Conservation (phyloP, 2,329 filamentous ascomycete genomes). For the Pseudogymnoascus sp. region DNA sequence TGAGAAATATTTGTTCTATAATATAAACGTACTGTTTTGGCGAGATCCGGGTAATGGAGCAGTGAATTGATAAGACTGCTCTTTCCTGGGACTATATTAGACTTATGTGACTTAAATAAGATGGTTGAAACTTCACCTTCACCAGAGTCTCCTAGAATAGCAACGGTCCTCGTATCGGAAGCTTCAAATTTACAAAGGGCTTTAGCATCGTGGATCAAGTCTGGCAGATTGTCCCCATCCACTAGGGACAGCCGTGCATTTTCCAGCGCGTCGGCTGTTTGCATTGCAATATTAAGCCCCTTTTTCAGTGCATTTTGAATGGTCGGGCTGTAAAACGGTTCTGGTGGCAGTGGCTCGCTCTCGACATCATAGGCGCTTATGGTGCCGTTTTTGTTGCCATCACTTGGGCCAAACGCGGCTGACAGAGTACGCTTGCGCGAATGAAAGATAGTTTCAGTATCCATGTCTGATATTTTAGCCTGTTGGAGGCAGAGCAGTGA, state of each 20-base stretch:
- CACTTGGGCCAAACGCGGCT: neutral
- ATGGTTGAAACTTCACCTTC: conserved; percentile 15
- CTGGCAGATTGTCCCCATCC: neutral
- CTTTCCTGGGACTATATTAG: conserved; percentile 20
- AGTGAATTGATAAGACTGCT: conserved; percentile 32
- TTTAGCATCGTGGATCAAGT: neutral
- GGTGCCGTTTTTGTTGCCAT: neutral
- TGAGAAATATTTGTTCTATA: neutral
- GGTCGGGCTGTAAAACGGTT: neutral
- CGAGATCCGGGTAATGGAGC: conserved; percentile 27
- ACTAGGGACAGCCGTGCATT: neutral
- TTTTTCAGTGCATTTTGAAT: neutral
- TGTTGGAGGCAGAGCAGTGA: neutral
- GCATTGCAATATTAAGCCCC: neutral
- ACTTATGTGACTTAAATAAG: neutral
- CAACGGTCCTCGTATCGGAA: neutral
- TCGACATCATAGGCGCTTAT: neutral
- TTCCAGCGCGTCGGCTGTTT: neutral
- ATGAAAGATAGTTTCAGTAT: neutral
- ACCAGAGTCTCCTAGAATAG: conserved; percentile 13
- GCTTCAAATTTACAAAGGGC: neutral
- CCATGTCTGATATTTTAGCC: neutral
- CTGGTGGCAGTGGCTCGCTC: neutral
- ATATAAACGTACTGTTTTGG: conserved; percentile 19
- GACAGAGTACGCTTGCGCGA: neutral